These are phyloP conservation scores for Candolleomyces aberdarensis DNA, from an alignment of 768 basidiomycete species.

Conservation along the genomic window DNA sequence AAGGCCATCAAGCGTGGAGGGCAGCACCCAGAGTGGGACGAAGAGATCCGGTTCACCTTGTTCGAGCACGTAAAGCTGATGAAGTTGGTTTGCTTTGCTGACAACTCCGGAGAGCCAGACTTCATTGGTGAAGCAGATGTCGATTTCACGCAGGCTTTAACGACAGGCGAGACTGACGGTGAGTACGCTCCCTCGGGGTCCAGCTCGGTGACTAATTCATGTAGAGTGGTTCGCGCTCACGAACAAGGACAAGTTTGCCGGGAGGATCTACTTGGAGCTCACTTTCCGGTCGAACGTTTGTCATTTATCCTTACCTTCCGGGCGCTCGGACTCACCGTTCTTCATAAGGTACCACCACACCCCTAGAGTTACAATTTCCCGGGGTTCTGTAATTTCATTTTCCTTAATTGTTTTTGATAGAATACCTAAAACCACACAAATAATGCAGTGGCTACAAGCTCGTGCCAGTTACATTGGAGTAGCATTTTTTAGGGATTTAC, in stretches of 20 bases:
- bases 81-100: conserved; percentile 87
- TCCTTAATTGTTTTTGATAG: no score
- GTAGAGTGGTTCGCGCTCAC: conserved; percentile 92
- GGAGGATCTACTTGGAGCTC: conserved; percentile 93
- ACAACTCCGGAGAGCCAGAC: conserved; percentile 93
- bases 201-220: neutral
- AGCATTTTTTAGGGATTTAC: no score
- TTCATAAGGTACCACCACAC: conserved; percentile 37
- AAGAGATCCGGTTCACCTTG: conserved; percentile 91
- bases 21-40: conserved; percentile 99
- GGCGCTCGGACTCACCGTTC: conserved; percentile 2
- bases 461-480: no score
- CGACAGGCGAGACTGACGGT: conserved; percentile 98
- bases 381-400: no score
- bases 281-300: conserved; percentile 95
- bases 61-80: conserved; percentile 79
- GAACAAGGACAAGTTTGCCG: conserved; percentile 90
- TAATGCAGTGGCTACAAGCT: no score
- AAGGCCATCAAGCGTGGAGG: conserved; percentile 96
- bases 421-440: no score
- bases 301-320: conserved; percentile 12
- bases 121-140: conserved; percentile 90
- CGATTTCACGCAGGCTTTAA: conserved; percentile 84
- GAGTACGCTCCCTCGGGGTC: conserved; percentile 23
- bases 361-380: no score